These are phyloP conservation scores for Thuja plicata DNA, from an alignment of 83 land plant species.

Conservation along the genomic window DNA sequence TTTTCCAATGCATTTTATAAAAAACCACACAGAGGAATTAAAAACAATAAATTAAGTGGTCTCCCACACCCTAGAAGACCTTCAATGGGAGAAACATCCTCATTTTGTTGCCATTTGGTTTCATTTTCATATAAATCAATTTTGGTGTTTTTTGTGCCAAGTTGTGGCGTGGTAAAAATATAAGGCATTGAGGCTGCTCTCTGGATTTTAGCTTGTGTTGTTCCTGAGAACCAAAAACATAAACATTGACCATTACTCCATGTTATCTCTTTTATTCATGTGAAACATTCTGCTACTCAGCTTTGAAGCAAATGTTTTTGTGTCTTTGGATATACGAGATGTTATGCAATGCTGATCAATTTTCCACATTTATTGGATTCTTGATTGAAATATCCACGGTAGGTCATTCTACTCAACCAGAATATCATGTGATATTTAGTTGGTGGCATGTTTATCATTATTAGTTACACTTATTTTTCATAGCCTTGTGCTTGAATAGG, in stretches of 20 bases:
- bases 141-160: neutral
- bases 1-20: too few relatives aligned
- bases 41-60: too few relatives aligned
- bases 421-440: neutral
- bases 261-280: neutral
- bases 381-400: neutral
- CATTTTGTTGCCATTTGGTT: too few relatives aligned
- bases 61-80: too few relatives aligned
- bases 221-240: neutral
- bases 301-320: neutral
- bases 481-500: neutral
- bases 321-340: neutral
- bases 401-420: neutral
- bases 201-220: neutral
- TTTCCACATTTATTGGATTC: neutral
- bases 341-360: neutral
- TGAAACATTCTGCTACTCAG: neutral
- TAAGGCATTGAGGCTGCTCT: neutral
- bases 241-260: neutral
- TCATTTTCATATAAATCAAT: too few relatives aligned
- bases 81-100: too few relatives aligned
- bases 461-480: neutral
- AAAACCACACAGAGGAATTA: too few relatives aligned
- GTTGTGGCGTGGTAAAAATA: neutral
- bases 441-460: neutral